These are phyloP conservation scores for Lactarius sanguifluus DNA, from an alignment of 768 basidiomycete species.

Conservation along the genomic window DNA sequence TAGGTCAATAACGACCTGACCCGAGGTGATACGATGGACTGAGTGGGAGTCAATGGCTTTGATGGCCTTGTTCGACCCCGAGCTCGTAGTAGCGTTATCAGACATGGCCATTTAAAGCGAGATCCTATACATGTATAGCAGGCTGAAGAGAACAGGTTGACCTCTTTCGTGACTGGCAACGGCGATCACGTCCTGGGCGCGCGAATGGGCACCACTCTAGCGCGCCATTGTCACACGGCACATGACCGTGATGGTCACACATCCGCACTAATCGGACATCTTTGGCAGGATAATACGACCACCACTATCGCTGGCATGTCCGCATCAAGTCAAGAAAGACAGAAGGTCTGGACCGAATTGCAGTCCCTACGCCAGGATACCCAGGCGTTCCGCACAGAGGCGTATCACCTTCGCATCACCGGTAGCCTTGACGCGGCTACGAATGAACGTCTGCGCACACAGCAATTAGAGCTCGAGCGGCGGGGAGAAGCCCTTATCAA, in stretches of 20 bases:
- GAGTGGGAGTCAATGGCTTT: slow-evolving; percentile 71
- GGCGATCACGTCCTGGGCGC: background rate
- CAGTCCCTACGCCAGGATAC: slow-evolving; percentile 16
- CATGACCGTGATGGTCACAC: slow-evolving; percentile 16
- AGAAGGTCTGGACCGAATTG: slow-evolving; percentile 9
- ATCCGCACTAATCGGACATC: too few relatives aligned
- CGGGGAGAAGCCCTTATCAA: slow-evolving; percentile 20
- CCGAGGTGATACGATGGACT: slow-evolving; percentile 87
- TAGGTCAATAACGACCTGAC: slow-evolving; percentile 92
- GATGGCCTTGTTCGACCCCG: slow-evolving; percentile 33
- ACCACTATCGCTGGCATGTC: slow-evolving; percentile 1
- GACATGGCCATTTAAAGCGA: background rate
- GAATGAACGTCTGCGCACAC: slow-evolving; percentile 14
- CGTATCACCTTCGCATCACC: slow-evolving; percentile 14
- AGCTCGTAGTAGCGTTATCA: background rate
- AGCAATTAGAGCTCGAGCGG: slow-evolving; percentile 14
- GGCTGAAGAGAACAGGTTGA: too few relatives aligned
- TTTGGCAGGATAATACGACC: too few relatives aligned
- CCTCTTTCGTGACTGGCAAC: background rate
- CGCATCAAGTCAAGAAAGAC: slow-evolving; percentile 8
- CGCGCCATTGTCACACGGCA: slow-evolving; percentile 18
- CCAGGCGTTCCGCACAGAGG: slow-evolving; percentile 17
- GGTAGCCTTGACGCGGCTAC: slow-evolving; percentile 1
- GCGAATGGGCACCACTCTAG: background rate
- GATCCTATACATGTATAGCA: background rate